Base-by-base conservation (phyloP, 2,329 filamentous ascomycete species). In the Diaporthe humulicola region DNA sequence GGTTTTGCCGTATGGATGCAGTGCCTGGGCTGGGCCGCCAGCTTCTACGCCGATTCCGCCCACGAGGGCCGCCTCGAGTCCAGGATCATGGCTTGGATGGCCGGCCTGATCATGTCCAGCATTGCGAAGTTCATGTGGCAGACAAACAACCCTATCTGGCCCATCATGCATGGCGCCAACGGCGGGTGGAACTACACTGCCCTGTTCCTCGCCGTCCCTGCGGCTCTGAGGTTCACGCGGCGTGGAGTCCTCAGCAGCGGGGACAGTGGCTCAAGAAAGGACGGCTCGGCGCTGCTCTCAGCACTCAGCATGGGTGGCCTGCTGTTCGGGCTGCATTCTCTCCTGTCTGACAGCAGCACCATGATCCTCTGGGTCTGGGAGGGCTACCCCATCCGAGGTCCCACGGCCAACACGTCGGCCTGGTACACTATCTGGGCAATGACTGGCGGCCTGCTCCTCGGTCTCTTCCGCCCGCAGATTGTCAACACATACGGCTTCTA, bases 321-420 rank as follows among this genome's bases (percentile, higher is more conserved):
- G 10, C 89, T 98, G 81, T 99, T 99, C 80, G 94, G 90, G 7
- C 88, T 98, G 81, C 97, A 98, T 82, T 98, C 96, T 1, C 88
- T 99, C 14, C 89, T 99, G 15, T 98, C 97, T 0, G 97, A 99
- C 82, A 98, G 96, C 0, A 98, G 97, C 86, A 99, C 97, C 71
- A 98, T 99, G 95, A 98, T 98, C 74, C 89, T 96, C 22, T 99
- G 97, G 97, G 95, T 95, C 3, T 99, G 97, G 97, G 95, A 98
- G 79, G 97, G 97, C 9, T 99, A 94, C 80, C 97, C 97, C 19
- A 91, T 98, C 54, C 92, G 94, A 67, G 97, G 97, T 9, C 97
- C 97, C 3, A 91, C 97, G 67, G 91, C 95, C 76, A 95, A 93
- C 64, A 95, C 95, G n/a, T 95, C 98, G 80, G 97, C 96, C 71